Conservation (phyloP, 441 rosid genomes). For the Syzygium malaccense region DNA sequence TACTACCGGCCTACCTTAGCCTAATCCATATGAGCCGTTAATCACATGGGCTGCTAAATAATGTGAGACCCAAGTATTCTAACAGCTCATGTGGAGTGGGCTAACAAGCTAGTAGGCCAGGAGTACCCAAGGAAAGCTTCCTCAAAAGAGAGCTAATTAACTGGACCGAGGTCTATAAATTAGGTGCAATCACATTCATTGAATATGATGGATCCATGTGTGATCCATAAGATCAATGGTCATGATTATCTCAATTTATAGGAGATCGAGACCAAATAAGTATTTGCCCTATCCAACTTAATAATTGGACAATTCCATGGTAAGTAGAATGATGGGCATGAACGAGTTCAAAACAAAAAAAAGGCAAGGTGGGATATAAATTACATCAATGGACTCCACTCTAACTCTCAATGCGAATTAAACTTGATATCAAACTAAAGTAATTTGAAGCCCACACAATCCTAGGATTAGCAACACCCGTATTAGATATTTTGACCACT, state of each 20-base stretch:
- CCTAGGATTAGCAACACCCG: neutral
- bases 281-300: neutral
- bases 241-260: neutral
- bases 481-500: neutral
- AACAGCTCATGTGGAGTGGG: neutral
- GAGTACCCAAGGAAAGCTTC: neutral
- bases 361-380: neutral
- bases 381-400: neutral
- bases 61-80: neutral
- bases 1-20: neutral
- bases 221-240: neutral
- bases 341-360: neutral
- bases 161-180: neutral
- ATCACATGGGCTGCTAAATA: neutral
- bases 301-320: neutral
- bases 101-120: rapidly evolving
- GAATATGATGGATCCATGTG: neutral
- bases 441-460: neutral
- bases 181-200: no score
- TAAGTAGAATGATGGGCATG: neutral
- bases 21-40: neutral
- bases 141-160: no score
- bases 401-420: neutral
- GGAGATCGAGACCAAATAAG: neutral
- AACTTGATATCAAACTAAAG: neutral